phyloP scores from a whole-genome alignment of 1,139 yeast species.

The Magnusiomyces suaveolens region DNA sequence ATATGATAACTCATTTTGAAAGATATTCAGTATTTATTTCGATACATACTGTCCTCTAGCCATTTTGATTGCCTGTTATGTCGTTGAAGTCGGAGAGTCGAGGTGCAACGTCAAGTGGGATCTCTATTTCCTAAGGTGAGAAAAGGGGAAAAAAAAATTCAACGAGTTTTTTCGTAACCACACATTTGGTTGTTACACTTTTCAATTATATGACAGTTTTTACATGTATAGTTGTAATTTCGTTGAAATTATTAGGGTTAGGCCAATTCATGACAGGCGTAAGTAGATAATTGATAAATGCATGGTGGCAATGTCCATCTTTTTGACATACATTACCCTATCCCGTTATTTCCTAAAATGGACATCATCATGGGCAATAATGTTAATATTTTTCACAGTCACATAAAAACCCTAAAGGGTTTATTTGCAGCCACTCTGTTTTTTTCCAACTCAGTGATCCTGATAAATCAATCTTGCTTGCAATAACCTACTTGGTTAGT shows the following conservation, averaged over 20 bases:
- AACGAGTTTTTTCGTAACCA: slow-evolving; percentile 3
- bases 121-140: slow-evolving; percentile 1
- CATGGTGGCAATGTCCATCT: not conserved
- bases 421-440: not conserved
- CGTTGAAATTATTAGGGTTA: not conserved
- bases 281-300: too few species aligned
- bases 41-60: slow-evolving; percentile 89
- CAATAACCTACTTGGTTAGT: not conserved
- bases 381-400: not conserved
- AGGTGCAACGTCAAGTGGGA: slow-evolving; percentile 8
- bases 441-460: not conserved
- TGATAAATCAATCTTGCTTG: not conserved
- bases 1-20: too few species aligned
- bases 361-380: too few species aligned
- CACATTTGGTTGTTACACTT: not conserved
- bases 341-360: not conserved
- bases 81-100: slow-evolving; percentile 6
- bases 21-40: not conserved
- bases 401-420: too few species aligned
- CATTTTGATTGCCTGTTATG: slow-evolving; percentile 41
- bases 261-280: not conserved
- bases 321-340: not conserved
- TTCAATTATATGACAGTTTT: not conserved
- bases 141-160: slow-evolving; percentile 6
- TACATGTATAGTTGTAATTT: not conserved